These are phyloP conservation scores for Coemansia sp. DNA, from an alignment of 192 early-diverging fungal genomes.

Conservation along the genomic window DNA sequence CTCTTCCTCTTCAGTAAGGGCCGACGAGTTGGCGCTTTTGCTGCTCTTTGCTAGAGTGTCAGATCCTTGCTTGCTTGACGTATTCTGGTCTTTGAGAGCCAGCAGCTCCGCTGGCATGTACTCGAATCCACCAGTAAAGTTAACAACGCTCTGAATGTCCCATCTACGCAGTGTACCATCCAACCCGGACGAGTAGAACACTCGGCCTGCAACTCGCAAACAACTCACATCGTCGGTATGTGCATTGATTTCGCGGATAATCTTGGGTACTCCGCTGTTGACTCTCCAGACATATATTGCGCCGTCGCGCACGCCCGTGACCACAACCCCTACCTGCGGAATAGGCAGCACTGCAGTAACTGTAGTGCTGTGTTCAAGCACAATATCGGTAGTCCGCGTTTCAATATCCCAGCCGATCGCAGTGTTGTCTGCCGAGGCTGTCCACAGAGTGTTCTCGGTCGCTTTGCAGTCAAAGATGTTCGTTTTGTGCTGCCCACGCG, in stretches of 20 bases:
- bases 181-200: slow-evolving; percentile 76
- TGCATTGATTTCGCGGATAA: slow-evolving; percentile 74
- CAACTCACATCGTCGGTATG: slow-evolving; percentile 89
- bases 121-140: slow-evolving; percentile 28
- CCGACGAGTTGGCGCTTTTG: slow-evolving; percentile 5
- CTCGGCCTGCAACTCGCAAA: slow-evolving; percentile 60
- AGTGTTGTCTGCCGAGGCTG: slow-evolving; percentile 90
- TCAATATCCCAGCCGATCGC: slow-evolving; percentile 82
- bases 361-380: slow-evolving; percentile 77
- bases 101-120: slow-evolving; percentile 33
- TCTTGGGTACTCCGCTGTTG: slow-evolving; percentile 20
- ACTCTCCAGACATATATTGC: slow-evolving; percentile 84
- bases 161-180: slow-evolving; percentile 86
- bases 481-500: slow-evolving; percentile 74
- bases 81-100: background rate
- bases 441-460: slow-evolving; percentile 76
- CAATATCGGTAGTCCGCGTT: slow-evolving; percentile 69
- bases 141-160: slow-evolving; percentile 62
- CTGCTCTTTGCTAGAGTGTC: background rate
- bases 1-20: slow-evolving; percentile 89
- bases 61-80: slow-evolving; percentile 5
- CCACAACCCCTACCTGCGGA: slow-evolving; percentile 65
- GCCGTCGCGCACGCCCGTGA: slow-evolving; percentile 85
- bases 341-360: slow-evolving; percentile 68
- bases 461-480: slow-evolving; percentile 67